Evolutionary conservation across 2,329 filamentous ascomycete species (phyloP).

Genomic region (Fusarium fujikuroi): DNA sequence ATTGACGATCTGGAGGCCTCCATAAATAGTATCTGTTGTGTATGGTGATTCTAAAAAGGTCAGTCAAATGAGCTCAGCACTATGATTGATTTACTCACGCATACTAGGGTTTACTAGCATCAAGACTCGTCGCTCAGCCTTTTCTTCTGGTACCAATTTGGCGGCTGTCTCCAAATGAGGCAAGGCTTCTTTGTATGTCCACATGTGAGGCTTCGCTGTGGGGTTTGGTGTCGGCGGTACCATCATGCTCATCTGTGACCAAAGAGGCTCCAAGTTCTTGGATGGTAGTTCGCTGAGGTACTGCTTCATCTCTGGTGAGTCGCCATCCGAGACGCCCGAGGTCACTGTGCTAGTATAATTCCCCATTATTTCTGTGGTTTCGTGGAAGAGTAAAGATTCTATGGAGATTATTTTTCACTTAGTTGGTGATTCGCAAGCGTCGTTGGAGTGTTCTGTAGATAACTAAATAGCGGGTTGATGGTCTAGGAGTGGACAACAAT

Average conservation of each 20-base stretch:
- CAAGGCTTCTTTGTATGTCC: conserved; percentile 51
- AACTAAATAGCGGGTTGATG: background rate
- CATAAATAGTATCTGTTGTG: conserved; percentile 62
- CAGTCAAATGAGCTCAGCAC: accelerated
- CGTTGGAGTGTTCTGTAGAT: background rate
- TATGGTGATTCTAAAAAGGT: conserved; percentile 57
- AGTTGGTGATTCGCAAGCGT: background rate
- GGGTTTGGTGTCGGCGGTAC: conserved; percentile 60
- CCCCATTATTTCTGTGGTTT: conserved; percentile 12
- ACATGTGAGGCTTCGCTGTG: conserved; percentile 52
- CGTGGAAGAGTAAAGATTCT: too few species aligned
- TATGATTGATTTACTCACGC: conserved; percentile 40
- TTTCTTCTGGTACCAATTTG: conserved; percentile 50
- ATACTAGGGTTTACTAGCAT: conserved; percentile 63
- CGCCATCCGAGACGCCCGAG: conserved; percentile 8
- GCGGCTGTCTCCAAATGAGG: conserved; percentile 51
- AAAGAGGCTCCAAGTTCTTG: conserved; percentile 55
- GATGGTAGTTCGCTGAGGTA: conserved; percentile 46
- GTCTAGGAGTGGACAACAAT: background rate
- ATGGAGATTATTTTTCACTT: accelerated
- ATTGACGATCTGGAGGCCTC: conserved; percentile 66
- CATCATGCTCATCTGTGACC: conserved; percentile 59
- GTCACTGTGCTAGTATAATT: conserved; percentile 10
- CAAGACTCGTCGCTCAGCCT: conserved; percentile 55
- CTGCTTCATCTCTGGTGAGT: conserved; percentile 43